Evolutionary conservation across 495 filamentous ascomycete species (phyloP), one percentile per base, ranked within the genome.

Genomic region (Monascus purpureus): DNA sequence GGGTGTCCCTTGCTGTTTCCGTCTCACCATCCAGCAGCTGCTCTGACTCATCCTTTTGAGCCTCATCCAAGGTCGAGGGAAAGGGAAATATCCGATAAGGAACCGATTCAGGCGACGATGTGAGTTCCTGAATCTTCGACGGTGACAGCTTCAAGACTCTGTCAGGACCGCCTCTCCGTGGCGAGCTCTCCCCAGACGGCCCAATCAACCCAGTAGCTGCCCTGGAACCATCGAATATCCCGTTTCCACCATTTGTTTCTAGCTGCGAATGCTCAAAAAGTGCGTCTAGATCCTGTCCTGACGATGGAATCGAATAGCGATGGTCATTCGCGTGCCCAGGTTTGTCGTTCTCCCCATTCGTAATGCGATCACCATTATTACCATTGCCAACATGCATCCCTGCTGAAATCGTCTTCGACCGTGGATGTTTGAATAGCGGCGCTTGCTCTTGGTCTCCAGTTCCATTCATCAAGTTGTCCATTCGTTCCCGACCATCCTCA

Each of bases 51-150:
- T 36, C 36, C 31, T 47, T 43, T 32, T 42, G 41, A n/a, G 44
- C 46, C 5, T 36, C 31, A 7, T 46, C 46, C 13, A 18, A 24
- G 17, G 57, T 46, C 13, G 46, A 39, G 9, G 43, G 39, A n/a
- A n/a, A n/a, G 13, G 41, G 20, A 22, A 22, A 40, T 18, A 50
- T 47, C 9, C 47, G 52, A 28, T 56, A 47, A 1, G 69, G 67
- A 8, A 71, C 57, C 13, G 64, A 70, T 7, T 71, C 56, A 12
- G 68, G 67, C 12, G 68, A 68, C 2, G 68, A 68, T 15, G 65
- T 69, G 17, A 73, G 55, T 33, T 68, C 67, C 33, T 71, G 57
- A 20, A 72, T 70, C 41, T 71, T 63, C 27, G 56, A 53, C 13
- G 64, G 57, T 4, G 67, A 67, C 20, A 73, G 37, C 32, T 68